phyloP scores from a whole-genome alignment of 768 basidiomycete genomes.

The Lactarius psammicola region DNA sequence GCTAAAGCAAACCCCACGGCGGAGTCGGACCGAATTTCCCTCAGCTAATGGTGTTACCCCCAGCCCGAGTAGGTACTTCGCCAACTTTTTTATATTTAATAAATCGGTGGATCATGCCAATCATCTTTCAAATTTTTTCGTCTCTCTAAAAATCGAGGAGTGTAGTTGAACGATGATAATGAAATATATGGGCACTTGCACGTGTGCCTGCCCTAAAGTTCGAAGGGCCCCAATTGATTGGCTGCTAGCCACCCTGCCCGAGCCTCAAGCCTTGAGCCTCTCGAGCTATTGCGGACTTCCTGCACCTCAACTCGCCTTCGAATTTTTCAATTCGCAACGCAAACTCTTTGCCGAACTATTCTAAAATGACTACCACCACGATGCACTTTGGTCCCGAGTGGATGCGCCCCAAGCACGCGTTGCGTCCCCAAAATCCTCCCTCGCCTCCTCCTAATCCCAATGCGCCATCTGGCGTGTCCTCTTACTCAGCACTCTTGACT shows the following conservation, averaged over 20 bases:
- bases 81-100: not conserved
- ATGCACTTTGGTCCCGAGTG: conserved; percentile 93
- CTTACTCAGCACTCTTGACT: conserved; percentile 70
- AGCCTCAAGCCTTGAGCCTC: conserved; percentile 13
- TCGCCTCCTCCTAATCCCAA: conserved; percentile 49
- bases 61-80: not conserved
- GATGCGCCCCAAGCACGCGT: conserved; percentile 80
- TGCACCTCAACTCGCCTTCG: conserved; percentile 13
- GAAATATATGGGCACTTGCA: not conserved
- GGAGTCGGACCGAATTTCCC: conserved; percentile 8
- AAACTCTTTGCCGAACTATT: conserved; percentile 1
- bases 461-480: conserved; percentile 52
- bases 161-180: not conserved
- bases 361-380: conserved; percentile 56
- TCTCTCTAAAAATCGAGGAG: not conserved
- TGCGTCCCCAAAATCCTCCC: conserved; percentile 55
- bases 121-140: not conserved
- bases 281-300: conserved; percentile 10
- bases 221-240: conserved; percentile 13
- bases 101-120: not conserved
- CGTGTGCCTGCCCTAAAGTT: conserved; percentile 25
- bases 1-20: not conserved
- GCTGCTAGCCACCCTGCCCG: not conserved
- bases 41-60: not conserved
- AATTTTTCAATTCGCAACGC: conserved; percentile 1